A percentile compares a stretch with the other conserved stretches of the same genome.
Conservation (phyloP, 352 stramenopile species). For the Bremia lactucae region DNA sequence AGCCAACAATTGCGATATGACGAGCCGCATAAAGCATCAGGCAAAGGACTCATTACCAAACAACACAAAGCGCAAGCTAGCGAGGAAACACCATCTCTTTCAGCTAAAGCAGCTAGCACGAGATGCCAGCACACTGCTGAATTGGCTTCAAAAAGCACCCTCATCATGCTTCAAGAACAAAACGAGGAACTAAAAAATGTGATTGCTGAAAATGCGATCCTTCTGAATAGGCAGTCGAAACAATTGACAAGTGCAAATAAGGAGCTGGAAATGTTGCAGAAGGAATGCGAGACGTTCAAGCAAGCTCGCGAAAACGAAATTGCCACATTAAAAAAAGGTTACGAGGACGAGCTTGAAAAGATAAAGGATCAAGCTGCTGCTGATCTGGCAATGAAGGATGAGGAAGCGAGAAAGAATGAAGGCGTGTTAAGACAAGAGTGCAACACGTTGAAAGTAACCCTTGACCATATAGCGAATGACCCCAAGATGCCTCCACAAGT, state of each 20-base stretch:
- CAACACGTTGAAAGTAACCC: conserved; percentile 1
- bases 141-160: conserved; percentile 5
- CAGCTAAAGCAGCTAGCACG: conserved; percentile 8
- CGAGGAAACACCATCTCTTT: background rate
- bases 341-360: conserved; percentile 6
- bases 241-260: conserved; percentile 1
- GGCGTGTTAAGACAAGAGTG: conserved; percentile 5
- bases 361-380: conserved; percentile 3
- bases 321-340: conserved; percentile 1
- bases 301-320: conserved; percentile 8
- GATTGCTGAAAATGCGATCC: background rate
- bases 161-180: conserved; percentile 3
- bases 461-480: conserved; percentile 9
- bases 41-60: background rate
- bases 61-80: background rate
- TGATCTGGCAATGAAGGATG: conserved; percentile 1
- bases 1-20: conserved; percentile 7
- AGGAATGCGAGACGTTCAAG: conserved; percentile 1
- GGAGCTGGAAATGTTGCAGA: background rate
- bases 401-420: conserved; percentile 3
- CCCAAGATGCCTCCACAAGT: conserved; percentile 8
- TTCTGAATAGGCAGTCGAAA: background rate
- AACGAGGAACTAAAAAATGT: background rate
- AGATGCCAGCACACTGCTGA: conserved; percentile 3
- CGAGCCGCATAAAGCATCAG: conserved; percentile 4